Percentiles rank a stretch among this genome's conserved stretches.
Evolutionary conservation across 2,329 filamentous ascomycete genomes (phyloP).

Genomic region (Ascochyta pisi): DNA sequence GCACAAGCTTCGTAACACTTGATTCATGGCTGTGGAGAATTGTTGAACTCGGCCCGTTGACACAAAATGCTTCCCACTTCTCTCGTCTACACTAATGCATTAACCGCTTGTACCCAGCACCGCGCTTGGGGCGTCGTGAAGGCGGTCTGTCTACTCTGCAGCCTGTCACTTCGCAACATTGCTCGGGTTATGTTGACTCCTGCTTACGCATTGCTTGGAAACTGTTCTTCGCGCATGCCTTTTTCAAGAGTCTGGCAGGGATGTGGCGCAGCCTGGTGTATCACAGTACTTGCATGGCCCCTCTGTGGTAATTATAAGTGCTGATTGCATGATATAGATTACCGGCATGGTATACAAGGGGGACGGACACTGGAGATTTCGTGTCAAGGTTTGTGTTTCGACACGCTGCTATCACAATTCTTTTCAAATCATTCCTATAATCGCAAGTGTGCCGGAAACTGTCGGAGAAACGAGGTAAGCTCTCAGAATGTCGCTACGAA

Average conservation of each 20-base stretch:
- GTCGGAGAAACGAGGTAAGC: too few species aligned
- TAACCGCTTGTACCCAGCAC: background rate
- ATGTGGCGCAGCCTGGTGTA: background rate
- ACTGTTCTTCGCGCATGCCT: background rate
- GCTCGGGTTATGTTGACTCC: background rate
- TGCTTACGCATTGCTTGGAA: background rate
- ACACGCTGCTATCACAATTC: background rate
- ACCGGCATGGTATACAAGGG: background rate
- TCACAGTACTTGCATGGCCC: background rate
- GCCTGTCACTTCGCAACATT: background rate
- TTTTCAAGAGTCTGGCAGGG: background rate
- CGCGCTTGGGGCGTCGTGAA: background rate
- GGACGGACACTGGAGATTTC: background rate
- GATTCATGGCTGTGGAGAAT: background rate
- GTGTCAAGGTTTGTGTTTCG: background rate
- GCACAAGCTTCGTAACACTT: background rate
- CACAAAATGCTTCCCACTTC: background rate
- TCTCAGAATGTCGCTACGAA: too few species aligned
- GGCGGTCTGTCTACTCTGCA: background rate
- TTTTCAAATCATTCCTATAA: background rate
- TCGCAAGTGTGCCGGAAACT: background rate
- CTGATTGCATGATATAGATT: background rate
- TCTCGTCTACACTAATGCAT: background rate
- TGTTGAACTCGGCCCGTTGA: conserved; percentile 12
- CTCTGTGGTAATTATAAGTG: background rate